Percentiles rank a stretch among this genome's conserved stretches.
Conservation (phyloP, 2,329 filamentous ascomycete species). For the Aspergillus sp. region DNA sequence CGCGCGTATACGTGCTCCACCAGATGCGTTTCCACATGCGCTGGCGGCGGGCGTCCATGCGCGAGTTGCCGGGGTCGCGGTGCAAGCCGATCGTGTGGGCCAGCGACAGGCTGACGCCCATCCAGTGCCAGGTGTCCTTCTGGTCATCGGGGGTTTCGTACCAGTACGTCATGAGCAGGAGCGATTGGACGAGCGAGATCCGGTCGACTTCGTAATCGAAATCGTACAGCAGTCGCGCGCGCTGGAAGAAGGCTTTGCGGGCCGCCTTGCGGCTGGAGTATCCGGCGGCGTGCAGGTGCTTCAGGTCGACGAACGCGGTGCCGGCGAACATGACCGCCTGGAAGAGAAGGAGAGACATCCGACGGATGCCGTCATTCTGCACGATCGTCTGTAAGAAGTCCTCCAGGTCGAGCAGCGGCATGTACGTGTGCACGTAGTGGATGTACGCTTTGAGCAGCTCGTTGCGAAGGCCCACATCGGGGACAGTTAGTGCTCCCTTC, state of each 20-base stretch:
- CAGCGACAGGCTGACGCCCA: slow-evolving; percentile 90
- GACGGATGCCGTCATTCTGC: slow-evolving; percentile 66
- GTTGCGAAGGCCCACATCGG: slow-evolving; percentile 67
- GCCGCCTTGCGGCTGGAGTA: slow-evolving; percentile 76
- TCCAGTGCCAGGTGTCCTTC: slow-evolving; percentile 98
- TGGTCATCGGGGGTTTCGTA: slow-evolving; percentile 96
- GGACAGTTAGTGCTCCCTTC: slow-evolving; percentile 81
- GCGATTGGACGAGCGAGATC: slow-evolving; percentile 80
- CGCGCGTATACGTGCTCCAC: slow-evolving; percentile 97
- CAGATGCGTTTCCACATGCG: slow-evolving; percentile 92
- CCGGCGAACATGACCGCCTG: slow-evolving; percentile 95
- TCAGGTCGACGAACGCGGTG: slow-evolving; percentile 81
- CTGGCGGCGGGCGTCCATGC: slow-evolving; percentile 70
- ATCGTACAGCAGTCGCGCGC: slow-evolving; percentile 85
- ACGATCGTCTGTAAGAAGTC: slow-evolving; percentile 58
- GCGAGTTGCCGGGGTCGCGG: slow-evolving; percentile 75
- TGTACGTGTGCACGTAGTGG: slow-evolving; percentile 89
- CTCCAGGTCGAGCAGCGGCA: slow-evolving; percentile 75
- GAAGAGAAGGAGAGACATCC: slow-evolving; percentile 81
- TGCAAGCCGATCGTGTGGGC: slow-evolving; percentile 93
- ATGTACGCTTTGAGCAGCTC: slow-evolving; percentile 79
- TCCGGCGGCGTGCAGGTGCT: slow-evolving; percentile 71
- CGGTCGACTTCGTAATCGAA: slow-evolving; percentile 93
- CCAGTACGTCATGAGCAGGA: slow-evolving; percentile 94
- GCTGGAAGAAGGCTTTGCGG: slow-evolving; percentile 83